Base-by-base conservation (phyloP, 352 stramenopile genomes). In the Pythium chondricola region DNA sequence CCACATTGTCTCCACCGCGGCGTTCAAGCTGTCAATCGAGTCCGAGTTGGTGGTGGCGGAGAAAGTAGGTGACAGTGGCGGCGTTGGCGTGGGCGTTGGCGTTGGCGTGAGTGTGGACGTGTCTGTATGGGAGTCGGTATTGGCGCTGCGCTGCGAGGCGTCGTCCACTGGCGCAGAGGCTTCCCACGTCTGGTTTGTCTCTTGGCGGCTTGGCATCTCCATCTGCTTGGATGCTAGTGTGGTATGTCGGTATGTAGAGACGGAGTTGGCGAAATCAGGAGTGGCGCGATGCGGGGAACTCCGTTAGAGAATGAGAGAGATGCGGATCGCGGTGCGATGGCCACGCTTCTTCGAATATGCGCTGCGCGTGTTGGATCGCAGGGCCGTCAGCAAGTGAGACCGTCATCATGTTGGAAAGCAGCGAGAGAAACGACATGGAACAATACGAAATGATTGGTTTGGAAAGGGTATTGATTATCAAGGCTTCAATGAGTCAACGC, bases 1-100 rank as follows among this genome's bases (percentile, higher is more conserved):
- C 73, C 73, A 88, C 73, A 85, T 85, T 3, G 56, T 63, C 16
- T 83, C 69, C 2, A 79, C 67, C 3, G 71, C 63, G 2, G 52
- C 46, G 42, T 74, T 64, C 22, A 77, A 50, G 27, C 46, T 30
- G 16, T 60, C 52, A 25, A 37, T 26, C 17, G 29, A 25, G 21
- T 18, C 27, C 25, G 25, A 6, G 24, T 25, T 44, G 45, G 16
- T 26, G 33, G 3, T 37, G 11, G 11, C 16, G 35, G 6, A 16
- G 44, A 32, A 31, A 8, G 17, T 31, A 13, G 49, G 40, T 4
- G 49, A 49, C 26, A 13, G 18, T 1, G 49, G 40, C 32, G 49
- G 49, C 25, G 49, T 51, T n/a, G n/a, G n/a, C n/a, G n/a, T n/a
- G 17, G 40, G 41, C 25, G 49, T 57, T 13, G 49, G 49, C 18